A percentile compares a stretch with the other conserved stretches of the same genome.
Evolutionary conservation across 805 yeast species (phyloP).

Genomic region (Candida alai): DNA sequence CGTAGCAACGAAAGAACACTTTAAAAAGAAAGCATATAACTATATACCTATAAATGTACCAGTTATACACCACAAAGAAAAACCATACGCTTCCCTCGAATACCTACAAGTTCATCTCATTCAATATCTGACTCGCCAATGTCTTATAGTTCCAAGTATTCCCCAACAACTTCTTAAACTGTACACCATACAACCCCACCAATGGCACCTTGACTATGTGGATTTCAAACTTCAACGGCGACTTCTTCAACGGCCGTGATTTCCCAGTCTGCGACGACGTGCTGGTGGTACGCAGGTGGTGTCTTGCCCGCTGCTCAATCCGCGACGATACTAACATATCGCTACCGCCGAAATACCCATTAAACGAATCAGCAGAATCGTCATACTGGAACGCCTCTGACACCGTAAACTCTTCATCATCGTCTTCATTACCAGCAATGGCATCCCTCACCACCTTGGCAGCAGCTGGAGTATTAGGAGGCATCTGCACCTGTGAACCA

Average conservation of each 20-base stretch:
- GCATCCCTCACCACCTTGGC: constrained; percentile 32
- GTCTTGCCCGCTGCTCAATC: constrained; percentile 46
- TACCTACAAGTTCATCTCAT: constrained; percentile 56
- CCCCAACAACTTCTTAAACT: constrained; percentile 88
- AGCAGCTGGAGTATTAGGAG: constrained; percentile 58
- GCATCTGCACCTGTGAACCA: constrained; percentile 36
- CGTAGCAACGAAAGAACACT: no score
- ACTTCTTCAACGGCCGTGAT: constrained; percentile 14
- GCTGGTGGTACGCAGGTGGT: constrained; percentile 11
- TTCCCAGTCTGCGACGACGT: constrained; percentile 1
- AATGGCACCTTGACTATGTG: constrained; percentile 90
- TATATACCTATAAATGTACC: constrained; percentile 1
- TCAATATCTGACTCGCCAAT: constrained; percentile 78
- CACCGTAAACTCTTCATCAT: constrained; percentile 28
- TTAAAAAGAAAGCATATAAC: constrained; percentile 1
- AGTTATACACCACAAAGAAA: no score
- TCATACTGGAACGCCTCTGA: constrained; percentile 39
- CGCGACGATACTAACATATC: constrained; percentile 62
- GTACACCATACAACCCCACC: constrained; percentile 88
- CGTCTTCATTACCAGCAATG: constrained; percentile 26
- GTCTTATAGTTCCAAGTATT: constrained; percentile 95
- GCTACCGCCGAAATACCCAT: constrained; percentile 49
- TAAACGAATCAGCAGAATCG: constrained; percentile 59
- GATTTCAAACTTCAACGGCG: constrained; percentile 83
- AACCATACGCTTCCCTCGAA: not conserved